Evolutionary conservation across 176 grass and related monocot genomes (phyloP).

Genomic region (Oryza longistaminata): DNA sequence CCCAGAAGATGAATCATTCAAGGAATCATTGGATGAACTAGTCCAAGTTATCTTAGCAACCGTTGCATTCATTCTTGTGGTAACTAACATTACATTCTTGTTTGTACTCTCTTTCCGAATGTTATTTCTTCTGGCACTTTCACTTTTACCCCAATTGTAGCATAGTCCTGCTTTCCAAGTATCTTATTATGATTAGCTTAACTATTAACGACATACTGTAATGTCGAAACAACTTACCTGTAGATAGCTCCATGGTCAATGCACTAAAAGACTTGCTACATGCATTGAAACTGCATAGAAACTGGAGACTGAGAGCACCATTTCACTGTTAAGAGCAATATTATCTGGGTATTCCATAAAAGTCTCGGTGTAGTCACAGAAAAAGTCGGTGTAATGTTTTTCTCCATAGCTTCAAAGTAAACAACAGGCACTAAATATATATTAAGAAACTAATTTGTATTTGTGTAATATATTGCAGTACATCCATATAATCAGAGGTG

Average conservation of each 20-base stretch:
- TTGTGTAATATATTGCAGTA: conserved; percentile 63
- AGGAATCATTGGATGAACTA: conserved; percentile 75
- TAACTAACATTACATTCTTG: conserved; percentile 49
- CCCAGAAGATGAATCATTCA: conserved; percentile 71
- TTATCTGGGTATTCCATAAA: background rate
- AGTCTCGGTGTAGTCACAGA: background rate
- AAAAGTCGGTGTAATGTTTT: conserved; percentile 4
- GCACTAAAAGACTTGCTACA: background rate
- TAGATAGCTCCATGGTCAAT: conserved; percentile 8
- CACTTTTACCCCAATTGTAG: background rate
- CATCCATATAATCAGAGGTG: conserved; percentile 85
- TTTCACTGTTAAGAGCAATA: background rate
- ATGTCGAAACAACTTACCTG: conserved; percentile 6
- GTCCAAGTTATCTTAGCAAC: conserved; percentile 87
- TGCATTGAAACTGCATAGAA: background rate
- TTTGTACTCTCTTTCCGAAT: background rate
- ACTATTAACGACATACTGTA: background rate
- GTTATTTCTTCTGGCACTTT: background rate
- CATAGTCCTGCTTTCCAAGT: background rate
- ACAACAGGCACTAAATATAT: background rate
- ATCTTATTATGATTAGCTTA: conserved; percentile 4
- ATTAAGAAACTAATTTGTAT: background rate
- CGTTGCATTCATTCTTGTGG: conserved; percentile 75
- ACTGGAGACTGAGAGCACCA: background rate
- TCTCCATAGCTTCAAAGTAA: conserved; percentile 23